Evolutionary conservation across 2,329 filamentous ascomycete species (phyloP), one percentile per base, ranked within the genome.

Genomic region (Fusarium fracticaudum): DNA sequence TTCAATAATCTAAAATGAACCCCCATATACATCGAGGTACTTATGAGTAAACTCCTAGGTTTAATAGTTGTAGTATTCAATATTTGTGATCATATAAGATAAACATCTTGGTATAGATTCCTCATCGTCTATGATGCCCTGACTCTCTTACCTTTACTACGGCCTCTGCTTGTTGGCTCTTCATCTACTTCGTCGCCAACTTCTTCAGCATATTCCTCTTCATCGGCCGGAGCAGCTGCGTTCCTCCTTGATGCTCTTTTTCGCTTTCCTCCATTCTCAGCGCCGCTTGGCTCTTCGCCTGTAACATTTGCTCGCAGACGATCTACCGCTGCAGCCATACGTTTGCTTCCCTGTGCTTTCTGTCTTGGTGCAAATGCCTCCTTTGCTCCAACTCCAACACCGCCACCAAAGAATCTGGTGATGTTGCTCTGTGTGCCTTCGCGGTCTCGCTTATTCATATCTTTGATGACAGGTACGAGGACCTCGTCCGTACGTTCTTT

Each of bases 401-500:
- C 84, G 0, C 96, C 96, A 18, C 91, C 90, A 81, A 98, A 98
- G 82, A 92, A 99, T 31, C 91, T 88, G n/a, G 96, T 99, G 74
- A 99, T 98, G 77, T 99, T 99, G 67, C 91, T 92, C 85, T 99
- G 96, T 24, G 96, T 98, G 12, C 96, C 96, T 84, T 98, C 96
- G 35, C 91, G 87, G 74, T 94, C 93, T 44, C 96, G 88, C 8
- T 91, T 90, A 80, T 98, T 98, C 93, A 99, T 97, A 79, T 99
- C 96, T 64, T 92, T 89, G 72, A 99, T 96, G 3, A 99, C 97
- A 0, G 96, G 96, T 3, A 99, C 94, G 4, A 99, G 89, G 5
- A 99, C 93, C 82, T 99, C 96, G 79, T 99, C 96, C 0, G 96
- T 98, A 13, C 95, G 88, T 82, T 98, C 96, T 81, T 93, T 92